Conservation (phyloP, 208 protist species). For the Leishmania amazonensis region DNA sequence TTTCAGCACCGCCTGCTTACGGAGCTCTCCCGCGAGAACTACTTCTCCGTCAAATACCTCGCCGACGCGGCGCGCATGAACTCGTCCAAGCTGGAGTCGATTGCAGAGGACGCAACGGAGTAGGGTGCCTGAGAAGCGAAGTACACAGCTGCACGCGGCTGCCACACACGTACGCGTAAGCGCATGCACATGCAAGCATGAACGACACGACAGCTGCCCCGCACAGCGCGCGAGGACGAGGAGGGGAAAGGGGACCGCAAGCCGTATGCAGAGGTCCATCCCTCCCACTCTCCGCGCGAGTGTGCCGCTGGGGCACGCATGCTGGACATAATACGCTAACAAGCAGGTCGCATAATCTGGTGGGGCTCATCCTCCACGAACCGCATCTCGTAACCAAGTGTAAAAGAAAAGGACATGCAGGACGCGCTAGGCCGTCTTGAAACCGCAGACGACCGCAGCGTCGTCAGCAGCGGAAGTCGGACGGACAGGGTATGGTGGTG, state of each 20-base stretch:
- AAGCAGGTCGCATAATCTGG: conserved; percentile 1
- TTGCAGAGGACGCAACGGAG: conserved; percentile 24
- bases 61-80: conserved; percentile 73
- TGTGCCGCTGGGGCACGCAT: background rate
- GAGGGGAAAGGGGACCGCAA: background rate
- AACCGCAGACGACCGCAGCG: background rate
- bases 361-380: background rate
- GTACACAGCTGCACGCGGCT: background rate
- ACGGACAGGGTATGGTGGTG: no score
- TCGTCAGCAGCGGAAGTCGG: background rate
- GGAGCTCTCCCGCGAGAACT: conserved; percentile 83
- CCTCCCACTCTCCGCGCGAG: background rate
- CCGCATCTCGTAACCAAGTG: background rate
- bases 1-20: conserved; percentile 65
- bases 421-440: background rate
- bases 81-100: conserved; percentile 40
- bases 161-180: background rate
- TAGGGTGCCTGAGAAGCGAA: background rate
- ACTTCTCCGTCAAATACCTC: conserved; percentile 88
- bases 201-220: background rate
- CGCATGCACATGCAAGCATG: background rate
- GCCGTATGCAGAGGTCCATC: background rate
- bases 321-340: background rate
- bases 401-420: background rate
- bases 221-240: background rate